These are phyloP conservation scores for Eragrostis curvula DNA, from an alignment of 176 grass and related monocot species.

Conservation along the genomic window DNA sequence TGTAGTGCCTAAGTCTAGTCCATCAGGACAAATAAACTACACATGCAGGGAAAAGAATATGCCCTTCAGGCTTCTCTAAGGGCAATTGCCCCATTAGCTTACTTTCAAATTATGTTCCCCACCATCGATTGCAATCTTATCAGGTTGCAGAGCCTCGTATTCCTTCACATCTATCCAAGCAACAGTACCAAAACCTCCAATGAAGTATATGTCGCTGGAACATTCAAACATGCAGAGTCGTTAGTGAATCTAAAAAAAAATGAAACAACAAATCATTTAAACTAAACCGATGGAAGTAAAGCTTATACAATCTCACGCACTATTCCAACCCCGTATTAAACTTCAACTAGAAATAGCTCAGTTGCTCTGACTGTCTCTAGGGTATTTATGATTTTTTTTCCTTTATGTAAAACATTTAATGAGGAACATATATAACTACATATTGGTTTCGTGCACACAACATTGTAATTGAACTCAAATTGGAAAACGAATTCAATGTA, in stretches of 20 bases:
- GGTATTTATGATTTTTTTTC: not conserved
- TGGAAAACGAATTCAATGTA: constrained; percentile 3
- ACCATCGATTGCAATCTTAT: constrained; percentile 78
- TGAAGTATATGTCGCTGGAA: constrained; percentile 86
- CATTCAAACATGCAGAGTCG: not conserved
- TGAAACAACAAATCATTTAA: not conserved
- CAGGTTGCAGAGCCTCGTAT: constrained; percentile 64
- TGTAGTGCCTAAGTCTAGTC: not conserved
- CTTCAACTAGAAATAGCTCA: not conserved
- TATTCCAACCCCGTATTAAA: not conserved
- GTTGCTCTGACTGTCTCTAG: not conserved
- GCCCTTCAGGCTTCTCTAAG: not conserved
- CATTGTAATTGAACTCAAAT: constrained; percentile 17
- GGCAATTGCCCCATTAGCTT: constrained; percentile 3
- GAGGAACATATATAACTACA: not conserved
- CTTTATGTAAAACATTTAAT: not conserved
- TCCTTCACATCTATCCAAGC: constrained; percentile 85
- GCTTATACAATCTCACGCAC: not conserved
- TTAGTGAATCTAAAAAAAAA: not conserved
- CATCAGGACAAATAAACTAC: not conserved
- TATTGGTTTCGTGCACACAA: not conserved
- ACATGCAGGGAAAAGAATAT: not conserved
- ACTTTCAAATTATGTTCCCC: constrained; percentile 85
- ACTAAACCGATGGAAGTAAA: not conserved
- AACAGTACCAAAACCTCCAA: constrained; percentile 92